phyloP scores from a whole-genome alignment of 2,329 filamentous ascomycete genomes.

The Nemania abortiva region DNA sequence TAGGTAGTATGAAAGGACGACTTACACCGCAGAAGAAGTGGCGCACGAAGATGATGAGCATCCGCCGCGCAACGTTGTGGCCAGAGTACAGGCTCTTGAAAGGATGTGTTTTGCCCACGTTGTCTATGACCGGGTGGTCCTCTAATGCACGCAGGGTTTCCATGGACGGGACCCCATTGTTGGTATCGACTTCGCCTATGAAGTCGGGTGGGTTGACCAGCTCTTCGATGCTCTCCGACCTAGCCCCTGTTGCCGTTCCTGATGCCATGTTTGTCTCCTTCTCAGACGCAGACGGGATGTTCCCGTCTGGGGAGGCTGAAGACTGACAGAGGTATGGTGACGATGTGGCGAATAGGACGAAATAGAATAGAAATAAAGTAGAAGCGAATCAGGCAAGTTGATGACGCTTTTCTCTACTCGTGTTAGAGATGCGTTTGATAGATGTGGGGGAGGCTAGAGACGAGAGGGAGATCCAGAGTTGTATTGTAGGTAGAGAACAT shows the following conservation, averaged over 20 bases:
- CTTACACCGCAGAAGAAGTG: conserved; percentile 86
- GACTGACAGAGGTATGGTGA: conserved; percentile 1
- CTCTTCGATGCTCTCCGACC: neutral
- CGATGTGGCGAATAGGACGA: neutral
- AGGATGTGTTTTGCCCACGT: conserved; percentile 67
- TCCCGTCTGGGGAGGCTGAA: neutral
- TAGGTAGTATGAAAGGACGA: no score
- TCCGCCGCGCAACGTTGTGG: conserved; percentile 64
- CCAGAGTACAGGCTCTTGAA: conserved; percentile 74
- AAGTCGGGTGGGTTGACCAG: conserved; percentile 59
- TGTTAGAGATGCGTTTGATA: conserved; percentile 20
- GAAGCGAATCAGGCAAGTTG: neutral
- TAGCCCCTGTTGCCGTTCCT: neutral
- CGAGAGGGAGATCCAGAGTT: neutral
- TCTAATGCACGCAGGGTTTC: conserved; percentile 65
- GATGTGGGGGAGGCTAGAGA: neutral
- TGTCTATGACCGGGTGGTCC: conserved; percentile 70
- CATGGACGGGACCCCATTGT: conserved; percentile 65
- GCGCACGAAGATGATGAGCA: conserved; percentile 79
- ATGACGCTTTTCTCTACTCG: neutral
- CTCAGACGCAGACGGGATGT: neutral
- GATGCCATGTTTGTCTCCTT: neutral
- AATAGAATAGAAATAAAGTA: neutral
- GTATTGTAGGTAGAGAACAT: neutral
- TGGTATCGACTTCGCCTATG: conserved; percentile 66